Evolutionary conservation across 768 basidiomycete species (phyloP).

Genomic region (Mrakia gelida): DNA sequence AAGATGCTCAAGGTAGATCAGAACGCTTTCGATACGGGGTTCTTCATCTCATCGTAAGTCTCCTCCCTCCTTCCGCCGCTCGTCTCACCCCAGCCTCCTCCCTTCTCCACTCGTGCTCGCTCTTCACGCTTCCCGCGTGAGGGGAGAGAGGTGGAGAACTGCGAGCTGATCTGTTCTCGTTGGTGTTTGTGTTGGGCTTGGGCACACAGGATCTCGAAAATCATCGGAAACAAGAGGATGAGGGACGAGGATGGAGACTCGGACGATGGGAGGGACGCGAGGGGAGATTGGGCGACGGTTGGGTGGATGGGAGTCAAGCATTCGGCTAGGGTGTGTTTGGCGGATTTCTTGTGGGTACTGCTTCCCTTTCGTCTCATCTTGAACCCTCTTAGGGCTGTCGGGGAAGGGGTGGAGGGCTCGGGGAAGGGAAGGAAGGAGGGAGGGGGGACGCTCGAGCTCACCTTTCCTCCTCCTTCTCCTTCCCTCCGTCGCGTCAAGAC

Average conservation of each 20-base stretch:
- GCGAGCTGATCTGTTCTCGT: neutral
- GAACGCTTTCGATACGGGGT: conserved; percentile 85
- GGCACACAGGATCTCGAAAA: conserved; percentile 35
- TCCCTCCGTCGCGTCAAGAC: conserved; percentile 53
- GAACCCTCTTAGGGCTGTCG: too few species aligned
- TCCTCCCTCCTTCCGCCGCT: too few species aligned
- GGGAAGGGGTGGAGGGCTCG: too few species aligned
- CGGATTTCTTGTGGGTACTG: conserved; percentile 77
- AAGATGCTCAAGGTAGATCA: conserved; percentile 82
- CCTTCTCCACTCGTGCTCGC: neutral
- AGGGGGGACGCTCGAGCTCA: neutral
- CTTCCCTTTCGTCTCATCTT: too few species aligned
- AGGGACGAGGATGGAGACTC: conserved; percentile 43
- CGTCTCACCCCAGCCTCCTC: neutral
- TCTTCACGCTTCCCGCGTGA: neutral
- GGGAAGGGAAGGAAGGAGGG: neutral
- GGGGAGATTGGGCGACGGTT: conserved; percentile 72
- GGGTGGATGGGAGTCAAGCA: conserved; percentile 78
- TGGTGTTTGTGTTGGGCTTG: neutral
- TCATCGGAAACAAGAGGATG: conserved; percentile 33
- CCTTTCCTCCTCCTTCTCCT: neutral
- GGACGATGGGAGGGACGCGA: conserved; percentile 42
- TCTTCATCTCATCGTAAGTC: conserved; percentile 73
- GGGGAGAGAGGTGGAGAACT: too few species aligned
- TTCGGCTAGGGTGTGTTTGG: conserved; percentile 69